Percentiles rank a stretch among this genome's conserved stretches.
Evolutionary conservation across 1,284 basidiomycete species (phyloP).

Genomic region (Amylostereum chailletii): DNA sequence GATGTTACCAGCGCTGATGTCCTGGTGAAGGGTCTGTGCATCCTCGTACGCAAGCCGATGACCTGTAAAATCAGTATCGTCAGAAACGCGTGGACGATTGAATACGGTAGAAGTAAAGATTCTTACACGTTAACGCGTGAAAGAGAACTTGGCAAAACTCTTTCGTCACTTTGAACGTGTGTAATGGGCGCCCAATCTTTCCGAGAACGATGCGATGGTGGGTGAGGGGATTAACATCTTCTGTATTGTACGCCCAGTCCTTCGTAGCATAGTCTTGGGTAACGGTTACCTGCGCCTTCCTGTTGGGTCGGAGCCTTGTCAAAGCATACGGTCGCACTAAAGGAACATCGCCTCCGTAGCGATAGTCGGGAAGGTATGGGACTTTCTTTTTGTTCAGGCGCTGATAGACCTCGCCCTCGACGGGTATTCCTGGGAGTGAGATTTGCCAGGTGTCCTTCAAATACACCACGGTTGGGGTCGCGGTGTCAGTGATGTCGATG

Average conservation of each 20-base stretch:
- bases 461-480: neutral
- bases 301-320: neutral
- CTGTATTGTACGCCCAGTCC: neutral
- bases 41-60: neutral
- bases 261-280: neutral
- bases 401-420: neutral
- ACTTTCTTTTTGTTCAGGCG: neutral
- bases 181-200: neutral
- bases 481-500: neutral
- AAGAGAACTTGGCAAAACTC: neutral
- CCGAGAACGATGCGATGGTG: neutral
- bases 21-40: neutral
- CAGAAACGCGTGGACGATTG: neutral
- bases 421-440: neutral
- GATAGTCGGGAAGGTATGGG: neutral
- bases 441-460: neutral
- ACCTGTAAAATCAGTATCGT: neutral
- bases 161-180: neutral
- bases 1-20: constrained; percentile 1
- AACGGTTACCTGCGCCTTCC: neutral
- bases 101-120: neutral
- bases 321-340: neutral
- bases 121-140: neutral
- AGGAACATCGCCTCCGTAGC: neutral
- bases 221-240: neutral